These are phyloP conservation scores for Uronychia binucleata DNA, from an alignment of 73 alveolate species.

Conservation along the genomic window DNA sequence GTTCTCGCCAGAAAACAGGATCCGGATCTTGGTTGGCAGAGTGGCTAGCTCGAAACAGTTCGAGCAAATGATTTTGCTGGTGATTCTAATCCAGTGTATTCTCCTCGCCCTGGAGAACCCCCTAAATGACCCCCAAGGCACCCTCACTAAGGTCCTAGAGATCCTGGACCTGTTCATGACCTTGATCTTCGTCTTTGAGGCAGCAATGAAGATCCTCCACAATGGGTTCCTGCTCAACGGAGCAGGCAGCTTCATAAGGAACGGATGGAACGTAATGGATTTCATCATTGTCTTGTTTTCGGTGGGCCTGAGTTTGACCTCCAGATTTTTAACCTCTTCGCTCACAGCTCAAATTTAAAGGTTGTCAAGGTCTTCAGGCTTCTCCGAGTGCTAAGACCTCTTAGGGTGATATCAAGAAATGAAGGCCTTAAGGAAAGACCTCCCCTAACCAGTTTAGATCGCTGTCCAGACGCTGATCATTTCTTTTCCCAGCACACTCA, in stretches of 20 bases:
- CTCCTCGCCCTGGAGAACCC: conserved; percentile 59
- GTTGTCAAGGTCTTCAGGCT: conserved; percentile 22
- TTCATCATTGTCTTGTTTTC: conserved; percentile 85
- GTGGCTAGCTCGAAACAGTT: conserved; percentile 62
- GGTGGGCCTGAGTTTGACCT: conserved; percentile 20
- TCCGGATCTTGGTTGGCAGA: conserved; percentile 71
- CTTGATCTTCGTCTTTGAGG: conserved; percentile 77
- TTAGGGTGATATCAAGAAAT: conserved; percentile 28
- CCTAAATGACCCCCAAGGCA: conserved; percentile 37
- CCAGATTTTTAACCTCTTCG: not conserved
- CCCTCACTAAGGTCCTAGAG: conserved; percentile 6
- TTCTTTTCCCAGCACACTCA: conserved; percentile 24
- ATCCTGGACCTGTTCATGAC: conserved; percentile 71
- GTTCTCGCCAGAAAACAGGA: conserved; percentile 66
- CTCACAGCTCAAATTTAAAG: not conserved
- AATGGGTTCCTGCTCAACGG: conserved; percentile 86
- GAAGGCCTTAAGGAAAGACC: conserved; percentile 59
- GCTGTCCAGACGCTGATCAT: conserved; percentile 9
- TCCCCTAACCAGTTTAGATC: too few species aligned
- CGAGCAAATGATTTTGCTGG: conserved; percentile 72
- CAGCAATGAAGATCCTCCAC: conserved; percentile 76
- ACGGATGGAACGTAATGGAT: conserved; percentile 91
- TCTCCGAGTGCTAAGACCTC: conserved; percentile 37
- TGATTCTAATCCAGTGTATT: conserved; percentile 68
- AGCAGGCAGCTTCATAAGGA: conserved; percentile 74